Conservation (phyloP, 805 yeast genomes). For the Saccharomyces mikatae region DNA sequence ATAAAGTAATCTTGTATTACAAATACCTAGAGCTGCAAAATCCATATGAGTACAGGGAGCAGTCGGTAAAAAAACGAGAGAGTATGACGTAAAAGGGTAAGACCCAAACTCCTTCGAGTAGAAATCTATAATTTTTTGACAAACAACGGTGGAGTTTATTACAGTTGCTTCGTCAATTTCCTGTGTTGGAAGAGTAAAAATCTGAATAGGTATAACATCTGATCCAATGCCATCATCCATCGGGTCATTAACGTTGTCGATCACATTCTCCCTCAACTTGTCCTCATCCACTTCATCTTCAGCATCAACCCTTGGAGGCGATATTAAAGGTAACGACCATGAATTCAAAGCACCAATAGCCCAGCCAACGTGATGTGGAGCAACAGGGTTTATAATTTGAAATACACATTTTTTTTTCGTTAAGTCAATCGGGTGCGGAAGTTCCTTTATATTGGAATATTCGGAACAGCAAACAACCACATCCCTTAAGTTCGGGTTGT, state of each 20-base stretch:
- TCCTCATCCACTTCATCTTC: slow-evolving; percentile 31
- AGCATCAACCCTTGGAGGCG: slow-evolving; percentile 9
- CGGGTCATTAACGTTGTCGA: slow-evolving; percentile 4
- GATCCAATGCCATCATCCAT: slow-evolving; percentile 32
- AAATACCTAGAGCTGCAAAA: slow-evolving; percentile 49
- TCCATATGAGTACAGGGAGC: slow-evolving; percentile 43
- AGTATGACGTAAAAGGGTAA: slow-evolving; percentile 79
- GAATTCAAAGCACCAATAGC: slow-evolving; percentile 83
- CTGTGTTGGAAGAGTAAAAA: slow-evolving; percentile 58
- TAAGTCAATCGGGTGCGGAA: slow-evolving; percentile 67
- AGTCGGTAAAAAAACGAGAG: slow-evolving; percentile 65
- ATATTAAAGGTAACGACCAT: slow-evolving; percentile 27
- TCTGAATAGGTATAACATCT: slow-evolving; percentile 45
- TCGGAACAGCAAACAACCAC: slow-evolving; percentile 66
- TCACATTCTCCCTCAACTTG: slow-evolving; percentile 31
- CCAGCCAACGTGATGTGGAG: slow-evolving; percentile 94
- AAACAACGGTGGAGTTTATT: slow-evolving; percentile 69
- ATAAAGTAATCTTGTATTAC: slow-evolving; percentile 62
- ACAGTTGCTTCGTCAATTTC: slow-evolving; percentile 34
- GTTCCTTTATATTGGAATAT: slow-evolving; percentile 53
- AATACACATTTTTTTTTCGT: slow-evolving; percentile 68
- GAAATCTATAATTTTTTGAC: slow-evolving; percentile 73
- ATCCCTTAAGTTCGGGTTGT: slow-evolving; percentile 34
- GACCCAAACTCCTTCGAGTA: slow-evolving; percentile 86
- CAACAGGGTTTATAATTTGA: slow-evolving; percentile 71